Evolutionary conservation across 2,329 filamentous ascomycete species (phyloP), one percentile per base, ranked within the genome.

Genomic region (Tothia fuscella): DNA sequence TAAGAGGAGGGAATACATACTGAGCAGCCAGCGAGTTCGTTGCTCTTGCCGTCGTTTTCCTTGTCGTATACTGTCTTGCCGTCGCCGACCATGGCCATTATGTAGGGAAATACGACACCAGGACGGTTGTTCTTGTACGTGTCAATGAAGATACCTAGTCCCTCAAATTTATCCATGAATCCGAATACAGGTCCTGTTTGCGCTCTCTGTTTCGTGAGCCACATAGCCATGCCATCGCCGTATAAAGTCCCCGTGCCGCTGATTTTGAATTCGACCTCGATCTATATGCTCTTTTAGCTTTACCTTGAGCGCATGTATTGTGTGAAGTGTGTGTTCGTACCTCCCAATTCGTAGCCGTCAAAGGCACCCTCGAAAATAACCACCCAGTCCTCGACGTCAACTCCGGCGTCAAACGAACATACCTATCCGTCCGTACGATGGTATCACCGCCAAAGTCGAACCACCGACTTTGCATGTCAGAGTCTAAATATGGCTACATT

Each of bases 91-190:
- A 96, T 96, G 48, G 88, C 89, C 88, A 96, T 95, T 55, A 98
- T 82, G 58, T 94, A 95, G 38, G 91, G 91, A 65, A 98, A 98
- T 35, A 94, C 83, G 31, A 86, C 82, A 32, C 91, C 91, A 1
- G 91, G 89, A 12, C 91, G 79, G 68, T 95, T 94, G 70, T 98
- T 98, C 78, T 98, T 98, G 73, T 98, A 98, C 33, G 91, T 98
- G 60, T 98, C 91, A 66, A 98, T 76, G 68, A 95, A 96, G 62
- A 98, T 74, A 42, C 87, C 91, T 35, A 98, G 73, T 4, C 91
- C 91, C 61, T 98, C 89, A 53, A 96, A 98, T 49, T 76, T 76
- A 65, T 98, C 89, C 22, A 73, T 70, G 51, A 80, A 80, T 38
- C 91, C 91, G 62, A 98, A 98, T 28, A 98, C 89, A 9, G 78